phyloP scores from a whole-genome alignment of 169 alveolate species.

The Eimeria tenella region DNA sequence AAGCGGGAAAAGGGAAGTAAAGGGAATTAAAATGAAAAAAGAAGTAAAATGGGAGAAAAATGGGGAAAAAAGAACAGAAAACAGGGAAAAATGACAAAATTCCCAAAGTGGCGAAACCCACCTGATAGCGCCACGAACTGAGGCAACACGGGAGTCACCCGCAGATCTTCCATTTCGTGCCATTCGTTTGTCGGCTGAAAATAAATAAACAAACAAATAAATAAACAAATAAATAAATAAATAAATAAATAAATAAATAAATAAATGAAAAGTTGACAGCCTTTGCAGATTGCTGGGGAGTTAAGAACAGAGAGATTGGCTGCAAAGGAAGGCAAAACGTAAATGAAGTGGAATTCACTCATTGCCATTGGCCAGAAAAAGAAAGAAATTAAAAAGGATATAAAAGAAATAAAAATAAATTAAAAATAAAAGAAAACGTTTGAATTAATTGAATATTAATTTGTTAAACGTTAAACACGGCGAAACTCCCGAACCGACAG shows the following conservation, averaged over 20 bases:
- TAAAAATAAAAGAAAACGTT: too few relatives aligned
- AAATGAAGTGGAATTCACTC: too few relatives aligned
- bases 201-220: neutral
- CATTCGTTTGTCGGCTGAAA: constrained; percentile 95
- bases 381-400: too few relatives aligned
- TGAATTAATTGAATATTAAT: too few relatives aligned
- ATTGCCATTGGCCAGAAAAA: too few relatives aligned
- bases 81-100: neutral
- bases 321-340: too few relatives aligned
- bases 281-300: too few relatives aligned
- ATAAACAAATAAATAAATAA: neutral
- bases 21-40: constrained; percentile 23
- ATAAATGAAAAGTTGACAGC: neutral
- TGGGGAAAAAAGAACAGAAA: neutral
- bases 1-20: neutral
- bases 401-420: too few relatives aligned
- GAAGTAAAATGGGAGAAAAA: neutral
- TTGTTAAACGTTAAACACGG: too few relatives aligned
- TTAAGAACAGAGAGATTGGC: too few relatives aligned
- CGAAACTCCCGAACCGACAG: too few relatives aligned
- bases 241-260: neutral
- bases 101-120: neutral
- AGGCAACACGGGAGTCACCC: constrained; percentile 97
- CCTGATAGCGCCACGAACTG: constrained; percentile 94
- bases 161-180: constrained; percentile 97